Conservation (phyloP, 2,329 filamentous ascomycete genomes). For the Fusarium ramigenum region DNA sequence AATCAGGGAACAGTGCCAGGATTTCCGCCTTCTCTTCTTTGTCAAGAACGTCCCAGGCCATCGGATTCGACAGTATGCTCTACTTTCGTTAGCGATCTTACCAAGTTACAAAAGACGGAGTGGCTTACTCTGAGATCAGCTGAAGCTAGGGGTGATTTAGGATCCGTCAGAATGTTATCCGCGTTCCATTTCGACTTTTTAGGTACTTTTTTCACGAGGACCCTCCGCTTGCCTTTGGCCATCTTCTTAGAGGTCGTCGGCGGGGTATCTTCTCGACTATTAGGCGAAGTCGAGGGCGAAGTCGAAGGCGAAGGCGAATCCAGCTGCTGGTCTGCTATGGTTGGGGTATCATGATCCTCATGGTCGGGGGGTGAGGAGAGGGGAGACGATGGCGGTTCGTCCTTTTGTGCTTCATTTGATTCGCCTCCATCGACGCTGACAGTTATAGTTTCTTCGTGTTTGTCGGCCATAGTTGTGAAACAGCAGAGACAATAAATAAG, state of each 20-base stretch:
- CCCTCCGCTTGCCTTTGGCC: conserved; percentile 38
- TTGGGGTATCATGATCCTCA: not conserved
- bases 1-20: conserved; percentile 51
- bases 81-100: conserved; percentile 24
- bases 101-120: not conserved
- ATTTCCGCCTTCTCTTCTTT: conserved; percentile 49
- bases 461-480: conserved; percentile 4
- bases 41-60: conserved; percentile 51
- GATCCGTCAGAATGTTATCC: conserved; percentile 49
- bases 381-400: conserved; percentile 15
- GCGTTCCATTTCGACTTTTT: conserved; percentile 50
- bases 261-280: not conserved
- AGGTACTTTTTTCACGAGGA: conserved; percentile 33
- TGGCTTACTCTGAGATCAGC: conserved; percentile 49
- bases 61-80: conserved; percentile 50
- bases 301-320: conserved; percentile 27
- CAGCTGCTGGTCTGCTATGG: not conserved
- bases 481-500: not conserved
- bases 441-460: not conserved
- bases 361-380: conserved; percentile 18
- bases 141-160: conserved; percentile 51
- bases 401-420: not conserved
- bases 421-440: not conserved
- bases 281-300: not conserved
- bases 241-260: not conserved